Evolutionary conservation across 2,329 filamentous ascomycete genomes (phyloP), one percentile per base, ranked within the genome.

Genomic region (Microcyclosporella mali): DNA sequence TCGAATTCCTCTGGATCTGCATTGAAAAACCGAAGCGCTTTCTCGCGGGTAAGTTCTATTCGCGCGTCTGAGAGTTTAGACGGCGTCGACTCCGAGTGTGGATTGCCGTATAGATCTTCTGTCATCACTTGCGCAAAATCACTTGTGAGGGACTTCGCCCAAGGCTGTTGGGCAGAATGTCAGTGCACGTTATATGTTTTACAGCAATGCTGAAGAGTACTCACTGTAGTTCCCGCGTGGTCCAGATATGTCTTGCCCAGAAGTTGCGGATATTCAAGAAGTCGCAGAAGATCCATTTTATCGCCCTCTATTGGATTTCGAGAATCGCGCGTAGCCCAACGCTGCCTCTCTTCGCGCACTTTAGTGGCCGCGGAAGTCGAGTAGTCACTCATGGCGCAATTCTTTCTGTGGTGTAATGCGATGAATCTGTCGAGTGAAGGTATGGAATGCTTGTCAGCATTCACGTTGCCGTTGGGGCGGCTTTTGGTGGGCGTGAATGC

Each of bases 1-100:
- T 95, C 88, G 55, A 89, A 95, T 3, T 87, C 75, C 11, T 79
- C 73, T 1, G 88, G 86, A 49, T 87, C 79, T 2, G 88, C 88
- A 36, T 84, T 82, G 67, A 95, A 88, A 57, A 94, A 87, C 2
- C 72, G 71, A 19, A 95, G 69, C 3, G 86, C 72, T n/a, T 78
- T 76, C 33, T 87, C 67, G 11, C 89, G 79, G 30, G 84, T 72
- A 62, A 90, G 80, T 51, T 95, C 88, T 43, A 94, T 80, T 6
- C 83, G 75, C 2, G 75, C 71, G 0, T 84, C 83, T 0, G 88
- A 84, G 12, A 81, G 71, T 58, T 90, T 86, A 0, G 89, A 94
- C 2, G 89, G 84, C 15, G 74, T 67, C 2, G 88, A 94, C 37
- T 80, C 83, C 0, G 89, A 95, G 65, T 95, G 89, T 0, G 89